phyloP scores from a whole-genome alignment of 2,329 filamentous ascomycete genomes.

The Xylariales sp. region DNA sequence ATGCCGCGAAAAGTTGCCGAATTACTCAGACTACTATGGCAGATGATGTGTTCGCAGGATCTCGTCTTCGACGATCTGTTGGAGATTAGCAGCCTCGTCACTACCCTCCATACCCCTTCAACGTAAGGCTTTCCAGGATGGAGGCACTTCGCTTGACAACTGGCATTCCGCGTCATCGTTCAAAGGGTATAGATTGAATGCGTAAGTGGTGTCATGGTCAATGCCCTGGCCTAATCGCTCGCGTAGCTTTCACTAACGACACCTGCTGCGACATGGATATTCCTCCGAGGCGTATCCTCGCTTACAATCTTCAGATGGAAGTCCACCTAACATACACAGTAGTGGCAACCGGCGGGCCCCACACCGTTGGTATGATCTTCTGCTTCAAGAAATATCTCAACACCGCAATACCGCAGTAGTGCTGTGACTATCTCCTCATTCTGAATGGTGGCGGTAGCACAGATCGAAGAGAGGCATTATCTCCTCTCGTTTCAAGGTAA shows the following conservation, averaged over 20 bases:
- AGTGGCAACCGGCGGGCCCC: constrained; percentile 3
- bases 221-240: neutral
- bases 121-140: constrained; percentile 6
- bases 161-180: constrained; percentile 4
- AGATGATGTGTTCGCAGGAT: too few relatives aligned
- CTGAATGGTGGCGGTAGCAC: neutral
- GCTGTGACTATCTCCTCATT: constrained; percentile 1
- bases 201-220: constrained; percentile 8
- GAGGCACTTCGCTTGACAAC: constrained; percentile 4
- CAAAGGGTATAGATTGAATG: constrained; percentile 5
- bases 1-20: too few relatives aligned
- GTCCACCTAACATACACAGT: neutral
- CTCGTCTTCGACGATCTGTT: too few relatives aligned
- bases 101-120: too few relatives aligned
- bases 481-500: constrained; percentile 9
- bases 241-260: neutral
- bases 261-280: constrained; percentile 4
- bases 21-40: too few relatives aligned
- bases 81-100: too few relatives aligned
- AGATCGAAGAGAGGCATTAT: constrained; percentile 7
- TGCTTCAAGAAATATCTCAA: constrained; percentile 3
- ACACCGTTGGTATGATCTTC: constrained; percentile 7
- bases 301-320: constrained; percentile 5
- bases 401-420: constrained; percentile 3
- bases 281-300: constrained; percentile 5